These are phyloP conservation scores for Cercospora sp. DNA, from an alignment of 2,329 filamentous ascomycete genomes.

Conservation along the genomic window DNA sequence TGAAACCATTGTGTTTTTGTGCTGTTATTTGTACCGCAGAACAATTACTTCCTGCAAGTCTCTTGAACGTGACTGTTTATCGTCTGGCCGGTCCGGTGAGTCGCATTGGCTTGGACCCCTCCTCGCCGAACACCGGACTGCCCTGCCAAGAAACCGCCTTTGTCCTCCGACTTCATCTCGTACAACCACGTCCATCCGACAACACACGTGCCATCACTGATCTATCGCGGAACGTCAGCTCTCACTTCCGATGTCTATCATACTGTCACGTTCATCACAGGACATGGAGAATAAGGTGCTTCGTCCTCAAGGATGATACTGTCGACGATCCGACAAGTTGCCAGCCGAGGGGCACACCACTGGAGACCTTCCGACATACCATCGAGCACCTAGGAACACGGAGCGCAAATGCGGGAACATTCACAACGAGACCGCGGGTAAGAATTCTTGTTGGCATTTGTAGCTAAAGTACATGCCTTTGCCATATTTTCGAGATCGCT, in stretches of 20 bases:
- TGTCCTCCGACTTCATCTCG: constrained; percentile 9
- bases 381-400: not conserved
- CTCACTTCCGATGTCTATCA: not conserved
- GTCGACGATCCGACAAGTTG: not conserved
- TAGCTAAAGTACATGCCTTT: not conserved
- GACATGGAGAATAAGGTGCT: not conserved
- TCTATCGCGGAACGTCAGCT: not conserved
- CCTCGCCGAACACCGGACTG: constrained; percentile 8
- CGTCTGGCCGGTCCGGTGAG: constrained; percentile 1
- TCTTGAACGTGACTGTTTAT: not conserved
- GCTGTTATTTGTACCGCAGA: not conserved
- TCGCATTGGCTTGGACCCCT: constrained; percentile 7
- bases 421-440: not conserved
- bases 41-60: not conserved
- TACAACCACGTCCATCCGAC: constrained; percentile 3
- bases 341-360: not conserved
- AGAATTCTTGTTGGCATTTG: not conserved
- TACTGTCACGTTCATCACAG: not conserved
- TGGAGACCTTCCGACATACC: not conserved
- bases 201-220: constrained; percentile 5
- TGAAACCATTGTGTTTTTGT: constrained; percentile 28
- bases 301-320: not conserved
- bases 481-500: not conserved
- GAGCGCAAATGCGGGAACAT: not conserved
- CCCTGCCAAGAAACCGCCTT: not conserved